Percentiles rank a stretch among this genome's conserved stretches.
Evolutionary conservation across 2,329 filamentous ascomycete genomes (phyloP).

Genomic region (Cephalotrichum gorgonifer): DNA sequence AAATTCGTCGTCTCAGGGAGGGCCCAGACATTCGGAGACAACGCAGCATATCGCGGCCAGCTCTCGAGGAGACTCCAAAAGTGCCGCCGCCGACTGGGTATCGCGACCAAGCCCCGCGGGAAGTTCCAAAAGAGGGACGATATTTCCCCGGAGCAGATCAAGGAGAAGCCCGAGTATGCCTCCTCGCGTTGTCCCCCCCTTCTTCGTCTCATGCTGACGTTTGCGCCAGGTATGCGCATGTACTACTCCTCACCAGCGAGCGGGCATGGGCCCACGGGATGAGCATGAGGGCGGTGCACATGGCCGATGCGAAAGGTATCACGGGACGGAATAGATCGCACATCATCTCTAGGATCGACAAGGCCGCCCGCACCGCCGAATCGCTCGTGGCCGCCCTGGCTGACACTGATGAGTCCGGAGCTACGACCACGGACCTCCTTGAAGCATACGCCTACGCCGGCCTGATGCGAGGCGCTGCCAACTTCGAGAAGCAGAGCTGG

Average conservation of each 20-base stretch:
- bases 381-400: constrained; percentile 57
- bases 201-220: background rate
- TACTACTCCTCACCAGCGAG: constrained; percentile 80
- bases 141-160: constrained; percentile 66
- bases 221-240: constrained; percentile 53
- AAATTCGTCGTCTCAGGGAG: constrained; percentile 69
- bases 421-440: constrained; percentile 60
- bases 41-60: constrained; percentile 2
- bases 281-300: constrained; percentile 79
- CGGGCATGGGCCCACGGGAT: constrained; percentile 93
- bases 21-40: constrained; percentile 48
- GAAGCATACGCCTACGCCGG: constrained; percentile 79
- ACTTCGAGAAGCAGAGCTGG: constrained; percentile 87
- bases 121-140: constrained; percentile 68
- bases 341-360: constrained; percentile 77
- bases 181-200: background rate
- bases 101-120: constrained; percentile 72
- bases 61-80: constrained; percentile 58
- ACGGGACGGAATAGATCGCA: constrained; percentile 73
- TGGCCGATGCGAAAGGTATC: constrained; percentile 69
- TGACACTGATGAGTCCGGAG: constrained; percentile 51
- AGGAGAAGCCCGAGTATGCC: constrained; percentile 62
- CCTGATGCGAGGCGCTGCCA: constrained; percentile 63
- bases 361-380: constrained; percentile 62
- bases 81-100: constrained; percentile 73